These are phyloP conservation scores for Ogataea nitratoaversa DNA, from an alignment of 805 yeast genomes.

Conservation along the genomic window DNA sequence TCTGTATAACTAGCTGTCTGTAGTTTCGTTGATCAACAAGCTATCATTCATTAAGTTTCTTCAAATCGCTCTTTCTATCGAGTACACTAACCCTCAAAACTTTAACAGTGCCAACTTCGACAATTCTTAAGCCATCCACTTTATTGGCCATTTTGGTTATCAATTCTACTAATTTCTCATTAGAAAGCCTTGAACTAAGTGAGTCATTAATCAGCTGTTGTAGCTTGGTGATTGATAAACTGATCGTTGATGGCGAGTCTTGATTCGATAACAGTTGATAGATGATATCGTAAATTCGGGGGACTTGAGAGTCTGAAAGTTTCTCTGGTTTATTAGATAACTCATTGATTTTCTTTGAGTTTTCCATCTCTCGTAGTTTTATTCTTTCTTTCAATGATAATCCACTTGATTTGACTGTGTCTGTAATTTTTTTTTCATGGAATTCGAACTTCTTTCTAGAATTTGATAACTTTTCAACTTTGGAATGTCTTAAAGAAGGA, in stretches of 20 bases:
- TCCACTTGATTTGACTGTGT: conserved; percentile 4
- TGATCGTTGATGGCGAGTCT: conserved; percentile 3
- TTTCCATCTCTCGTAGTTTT: conserved; percentile 31
- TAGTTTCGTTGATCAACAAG: too few relatives aligned
- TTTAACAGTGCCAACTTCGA: background rate
- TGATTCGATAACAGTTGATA: conserved; percentile 21
- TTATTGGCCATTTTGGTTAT: background rate
- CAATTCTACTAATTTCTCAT: conserved; percentile 10
- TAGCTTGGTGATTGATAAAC: conserved; percentile 14
- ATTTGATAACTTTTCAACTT: conserved; percentile 26
- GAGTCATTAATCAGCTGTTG: conserved; percentile 21
- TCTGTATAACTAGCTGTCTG: background rate
- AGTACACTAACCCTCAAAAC: background rate
- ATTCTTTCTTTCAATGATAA: conserved; percentile 38
- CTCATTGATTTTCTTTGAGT: conserved; percentile 6
- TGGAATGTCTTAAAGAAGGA: background rate
- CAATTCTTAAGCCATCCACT: background rate
- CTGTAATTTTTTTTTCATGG: conserved; percentile 22
- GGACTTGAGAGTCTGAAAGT: conserved; percentile 17
- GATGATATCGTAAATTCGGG: conserved; percentile 20
- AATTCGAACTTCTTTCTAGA: conserved; percentile 35
- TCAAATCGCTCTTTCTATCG: background rate
- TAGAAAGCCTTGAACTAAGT: conserved; percentile 12
- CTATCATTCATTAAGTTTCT: background rate
- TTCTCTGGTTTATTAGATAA: conserved; percentile 1